Conservation (phyloP, 2,329 filamentous ascomycete species). For the Colletotrichum tanaceti region DNA sequence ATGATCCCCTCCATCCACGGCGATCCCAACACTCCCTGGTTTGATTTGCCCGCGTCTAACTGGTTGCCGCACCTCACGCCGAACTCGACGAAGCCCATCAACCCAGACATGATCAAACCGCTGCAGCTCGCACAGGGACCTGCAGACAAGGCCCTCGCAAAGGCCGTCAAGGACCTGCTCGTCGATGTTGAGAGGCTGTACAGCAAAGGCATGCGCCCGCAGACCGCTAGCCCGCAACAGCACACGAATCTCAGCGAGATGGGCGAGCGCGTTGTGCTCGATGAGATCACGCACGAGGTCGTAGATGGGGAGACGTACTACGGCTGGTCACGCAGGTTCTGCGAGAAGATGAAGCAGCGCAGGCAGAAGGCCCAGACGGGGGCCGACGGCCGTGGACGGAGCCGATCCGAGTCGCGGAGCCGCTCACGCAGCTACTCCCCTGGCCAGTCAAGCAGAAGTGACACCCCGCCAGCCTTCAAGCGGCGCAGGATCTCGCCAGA, state of each 20-base stretch:
- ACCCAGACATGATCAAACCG: constrained; percentile 75
- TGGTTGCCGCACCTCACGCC: constrained; percentile 83
- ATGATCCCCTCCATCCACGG: constrained; percentile 82
- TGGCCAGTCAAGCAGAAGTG: constrained; percentile 48
- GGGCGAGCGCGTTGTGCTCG: constrained; percentile 74
- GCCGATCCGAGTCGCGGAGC: constrained; percentile 49
- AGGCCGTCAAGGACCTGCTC: constrained; percentile 77
- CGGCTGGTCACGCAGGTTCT: constrained; percentile 86
- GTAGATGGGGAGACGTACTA: constrained; percentile 82
- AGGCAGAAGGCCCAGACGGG: constrained; percentile 49
- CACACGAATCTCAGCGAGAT: constrained; percentile 77
- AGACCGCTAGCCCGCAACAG: constrained; percentile 58
- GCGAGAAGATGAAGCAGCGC: constrained; percentile 79
- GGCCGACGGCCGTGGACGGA: constrained; percentile 46
- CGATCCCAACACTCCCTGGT: constrained; percentile 77
- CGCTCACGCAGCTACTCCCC: constrained; percentile 47
- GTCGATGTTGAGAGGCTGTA: constrained; percentile 78
- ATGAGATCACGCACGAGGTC: constrained; percentile 74
- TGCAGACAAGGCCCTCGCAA: constrained; percentile 72
- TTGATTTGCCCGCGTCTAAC: constrained; percentile 84
- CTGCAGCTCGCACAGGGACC: constrained; percentile 76
- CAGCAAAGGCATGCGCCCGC: constrained; percentile 58
- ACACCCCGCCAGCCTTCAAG: constrained; percentile 54
- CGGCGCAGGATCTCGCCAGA: constrained; percentile 52
- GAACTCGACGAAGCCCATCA: constrained; percentile 80